phyloP scores from a whole-genome alignment of 176 grass and related monocot species.

The Bonia amplexicaulis region DNA sequence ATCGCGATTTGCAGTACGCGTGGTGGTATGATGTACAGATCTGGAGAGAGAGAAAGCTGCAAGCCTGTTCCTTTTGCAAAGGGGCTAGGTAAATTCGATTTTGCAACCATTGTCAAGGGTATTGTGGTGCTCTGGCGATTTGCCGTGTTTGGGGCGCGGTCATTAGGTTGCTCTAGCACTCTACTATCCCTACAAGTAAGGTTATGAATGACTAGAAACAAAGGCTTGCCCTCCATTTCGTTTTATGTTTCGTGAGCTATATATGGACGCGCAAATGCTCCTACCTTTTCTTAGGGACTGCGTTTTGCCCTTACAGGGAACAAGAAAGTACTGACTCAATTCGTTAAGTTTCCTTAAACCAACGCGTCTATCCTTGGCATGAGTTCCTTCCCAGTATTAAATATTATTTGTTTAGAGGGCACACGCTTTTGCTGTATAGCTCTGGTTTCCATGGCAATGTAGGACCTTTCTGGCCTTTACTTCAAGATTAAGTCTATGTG shows the following conservation, averaged over 20 bases:
- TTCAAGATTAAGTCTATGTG: neutral
- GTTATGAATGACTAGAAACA: conserved; percentile 11
- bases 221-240: neutral
- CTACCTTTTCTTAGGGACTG: neutral
- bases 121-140: neutral
- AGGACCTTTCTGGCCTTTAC: neutral
- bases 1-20: neutral
- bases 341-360: conserved; percentile 8
- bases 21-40: neutral
- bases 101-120: neutral
- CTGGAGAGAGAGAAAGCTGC: neutral
- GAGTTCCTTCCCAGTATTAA: neutral
- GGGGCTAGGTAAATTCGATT: neutral
- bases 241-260: neutral
- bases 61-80: neutral
- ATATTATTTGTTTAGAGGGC: neutral
- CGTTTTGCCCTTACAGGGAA: conserved; percentile 11
- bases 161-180: neutral
- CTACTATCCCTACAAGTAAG: conserved; percentile 28
- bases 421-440: neutral
- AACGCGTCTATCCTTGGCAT: neutral
- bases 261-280: neutral
- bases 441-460: neutral
- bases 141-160: neutral
- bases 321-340: neutral